Conservation (phyloP, 164 flowering plant species). For the Stephania cephalantha region DNA sequence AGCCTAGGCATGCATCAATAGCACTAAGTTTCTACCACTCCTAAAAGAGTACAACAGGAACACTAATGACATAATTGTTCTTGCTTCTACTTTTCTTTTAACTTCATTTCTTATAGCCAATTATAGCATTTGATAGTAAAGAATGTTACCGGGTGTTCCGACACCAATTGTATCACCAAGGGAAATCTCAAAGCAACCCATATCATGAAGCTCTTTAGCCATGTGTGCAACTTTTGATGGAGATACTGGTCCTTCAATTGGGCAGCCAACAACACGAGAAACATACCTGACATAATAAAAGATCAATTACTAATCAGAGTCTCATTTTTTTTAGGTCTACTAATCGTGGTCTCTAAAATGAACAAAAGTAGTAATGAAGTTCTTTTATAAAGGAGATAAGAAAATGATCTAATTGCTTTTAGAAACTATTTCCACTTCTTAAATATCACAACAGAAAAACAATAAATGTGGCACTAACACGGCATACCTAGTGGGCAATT, state of each 20-base stretch:
- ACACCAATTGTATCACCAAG: slow-evolving; percentile 97
- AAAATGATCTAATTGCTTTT: background rate
- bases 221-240: slow-evolving; percentile 91
- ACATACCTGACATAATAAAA: slow-evolving; percentile 51
- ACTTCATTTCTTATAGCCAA: no score
- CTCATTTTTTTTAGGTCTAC: background rate
- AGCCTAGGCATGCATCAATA: no score
- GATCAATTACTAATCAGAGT: background rate
- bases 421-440: no score
- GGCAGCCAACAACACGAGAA: slow-evolving; percentile 93
- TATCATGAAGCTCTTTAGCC: slow-evolving; percentile 75
- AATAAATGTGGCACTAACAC: background rate
- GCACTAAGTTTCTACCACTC: no score
- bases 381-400: background rate
- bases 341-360: background rate
- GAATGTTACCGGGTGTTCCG: slow-evolving; percentile 85
- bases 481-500: background rate
- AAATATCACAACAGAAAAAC: no score
- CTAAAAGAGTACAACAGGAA: no score
- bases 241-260: slow-evolving; percentile 75
- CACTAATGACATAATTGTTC: no score
- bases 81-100: no score
- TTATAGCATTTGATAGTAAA: background rate
- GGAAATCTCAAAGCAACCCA: slow-evolving; percentile 98
- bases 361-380: background rate